phyloP scores from a whole-genome alignment of 441 rosid species.

The Hura crepitans region DNA sequence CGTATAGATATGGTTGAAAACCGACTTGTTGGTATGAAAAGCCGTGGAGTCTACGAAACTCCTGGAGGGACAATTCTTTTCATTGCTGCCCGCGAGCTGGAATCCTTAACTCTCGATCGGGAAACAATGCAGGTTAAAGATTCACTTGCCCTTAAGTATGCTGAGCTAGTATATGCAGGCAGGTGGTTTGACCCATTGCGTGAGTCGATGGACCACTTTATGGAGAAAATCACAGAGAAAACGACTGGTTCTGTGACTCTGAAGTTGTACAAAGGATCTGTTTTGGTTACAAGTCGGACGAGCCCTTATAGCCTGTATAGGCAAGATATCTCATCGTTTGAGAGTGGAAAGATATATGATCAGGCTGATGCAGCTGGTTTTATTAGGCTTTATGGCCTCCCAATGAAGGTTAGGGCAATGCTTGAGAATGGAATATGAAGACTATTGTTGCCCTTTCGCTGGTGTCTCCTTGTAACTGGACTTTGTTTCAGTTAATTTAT shows the following conservation, averaged over 20 bases:
- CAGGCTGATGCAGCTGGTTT: conserved; percentile 96
- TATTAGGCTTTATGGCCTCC: conserved; percentile 70
- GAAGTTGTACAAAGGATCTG: conserved; percentile 77
- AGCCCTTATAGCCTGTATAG: conserved; percentile 77
- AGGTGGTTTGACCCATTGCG: conserved; percentile 89
- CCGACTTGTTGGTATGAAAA: conserved; percentile 94
- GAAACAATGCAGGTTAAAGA: conserved; percentile 85
- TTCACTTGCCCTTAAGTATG: conserved; percentile 69
- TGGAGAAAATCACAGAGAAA: conserved; percentile 71
- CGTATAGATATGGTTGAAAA: conserved; percentile 92
- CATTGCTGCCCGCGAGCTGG: conserved; percentile 67
- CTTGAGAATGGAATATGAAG: conserved; percentile 42
- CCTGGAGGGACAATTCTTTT: conserved; percentile 92
- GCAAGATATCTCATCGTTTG: conserved; percentile 84
- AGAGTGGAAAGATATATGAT: conserved; percentile 76
- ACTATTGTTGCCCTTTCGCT: not conserved
- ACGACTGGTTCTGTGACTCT: conserved; percentile 71
- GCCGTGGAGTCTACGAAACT: conserved; percentile 94
- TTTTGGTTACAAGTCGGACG: conserved; percentile 50
- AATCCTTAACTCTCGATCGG: conserved; percentile 75
- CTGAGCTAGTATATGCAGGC: conserved; percentile 89
- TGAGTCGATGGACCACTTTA: conserved; percentile 78
- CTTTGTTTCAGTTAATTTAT: no score
- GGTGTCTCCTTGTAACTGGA: not conserved
- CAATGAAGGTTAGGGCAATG: conserved; percentile 79